These are phyloP conservation scores for Fusarium virguliforme DNA, from an alignment of 2,329 filamentous ascomycete genomes.

Conservation along the genomic window DNA sequence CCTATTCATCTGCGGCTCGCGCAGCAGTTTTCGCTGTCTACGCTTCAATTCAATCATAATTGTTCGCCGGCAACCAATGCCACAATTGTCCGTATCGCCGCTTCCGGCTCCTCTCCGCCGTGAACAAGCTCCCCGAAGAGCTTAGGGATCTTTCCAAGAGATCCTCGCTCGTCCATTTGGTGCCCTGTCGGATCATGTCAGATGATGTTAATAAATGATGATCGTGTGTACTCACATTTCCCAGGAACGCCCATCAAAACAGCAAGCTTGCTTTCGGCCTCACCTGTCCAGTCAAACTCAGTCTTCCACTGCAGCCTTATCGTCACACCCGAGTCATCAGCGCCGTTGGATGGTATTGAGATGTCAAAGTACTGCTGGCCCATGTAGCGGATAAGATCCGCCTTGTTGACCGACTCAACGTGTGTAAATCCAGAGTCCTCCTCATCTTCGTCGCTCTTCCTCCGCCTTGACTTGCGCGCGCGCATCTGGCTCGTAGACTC, in stretches of 20 bases:
- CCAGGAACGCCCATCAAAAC: conserved; percentile 71
- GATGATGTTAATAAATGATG: conserved; percentile 17
- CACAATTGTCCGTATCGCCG: conserved; percentile 72
- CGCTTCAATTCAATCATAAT: conserved; percentile 32
- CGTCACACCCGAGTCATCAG: conserved; percentile 57
- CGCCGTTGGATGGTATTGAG: conserved; percentile 55
- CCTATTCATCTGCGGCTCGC: conserved; percentile 30
- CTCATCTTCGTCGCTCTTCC: conserved; percentile 46
- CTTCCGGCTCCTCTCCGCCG: conserved; percentile 68
- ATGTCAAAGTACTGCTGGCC: conserved; percentile 68
- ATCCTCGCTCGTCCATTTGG: conserved; percentile 69
- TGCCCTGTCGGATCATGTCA: conserved; percentile 65
- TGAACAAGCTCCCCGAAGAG: conserved; percentile 74
- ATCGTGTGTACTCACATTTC: conserved; percentile 70
- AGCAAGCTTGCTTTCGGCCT: conserved; percentile 73
- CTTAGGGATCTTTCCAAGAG: conserved; percentile 70
- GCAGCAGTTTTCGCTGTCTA: conserved; percentile 9
- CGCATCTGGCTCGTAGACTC: conserved; percentile 48
- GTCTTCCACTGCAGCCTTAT: conserved; percentile 75
- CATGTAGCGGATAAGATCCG: conserved; percentile 69
- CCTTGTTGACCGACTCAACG: conserved; percentile 42
- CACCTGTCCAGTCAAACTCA: conserved; percentile 80
- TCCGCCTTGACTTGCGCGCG: conserved; percentile 45
- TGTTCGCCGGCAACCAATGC: conserved; percentile 70
- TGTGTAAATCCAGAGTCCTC: conserved; percentile 29